Evolutionary conservation across 2,329 filamentous ascomycete genomes (phyloP).

Genomic region (Ascochyta pisi): DNA sequence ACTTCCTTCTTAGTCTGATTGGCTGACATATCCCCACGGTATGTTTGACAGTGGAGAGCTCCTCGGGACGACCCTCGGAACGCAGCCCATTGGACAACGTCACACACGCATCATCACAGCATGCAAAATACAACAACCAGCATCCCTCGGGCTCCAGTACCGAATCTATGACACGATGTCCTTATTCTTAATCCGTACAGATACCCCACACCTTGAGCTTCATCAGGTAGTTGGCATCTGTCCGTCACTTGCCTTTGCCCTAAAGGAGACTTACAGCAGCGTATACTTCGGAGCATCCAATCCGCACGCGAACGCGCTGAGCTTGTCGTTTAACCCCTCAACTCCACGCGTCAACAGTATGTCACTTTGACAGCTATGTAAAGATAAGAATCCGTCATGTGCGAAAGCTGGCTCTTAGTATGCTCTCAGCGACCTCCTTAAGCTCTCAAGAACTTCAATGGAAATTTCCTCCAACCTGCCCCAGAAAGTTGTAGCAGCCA

Average conservation of each 20-base stretch:
- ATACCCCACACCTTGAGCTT: background rate
- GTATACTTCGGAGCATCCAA: too few species aligned
- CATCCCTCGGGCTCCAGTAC: background rate
- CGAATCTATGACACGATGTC: background rate
- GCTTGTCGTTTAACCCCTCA: slow-evolving; percentile 1
- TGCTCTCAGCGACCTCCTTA: slow-evolving; percentile 8
- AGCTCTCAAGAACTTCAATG: slow-evolving; percentile 16
- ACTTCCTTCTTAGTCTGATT: background rate
- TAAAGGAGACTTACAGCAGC: background rate
- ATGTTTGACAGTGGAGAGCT: background rate
- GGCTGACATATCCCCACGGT: background rate
- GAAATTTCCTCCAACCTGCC: slow-evolving; percentile 25
- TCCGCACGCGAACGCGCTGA: slow-evolving; percentile 1
- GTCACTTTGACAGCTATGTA: slow-evolving; percentile 27
- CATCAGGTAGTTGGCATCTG: background rate
- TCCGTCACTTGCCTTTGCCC: background rate
- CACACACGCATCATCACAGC: slow-evolving; percentile 15
- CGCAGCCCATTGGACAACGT: slow-evolving; percentile 11
- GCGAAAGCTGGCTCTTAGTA: slow-evolving; percentile 13
- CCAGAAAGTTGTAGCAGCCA: slow-evolving; percentile 25
- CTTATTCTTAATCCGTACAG: background rate
- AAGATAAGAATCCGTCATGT: background rate
- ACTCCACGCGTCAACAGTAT: slow-evolving; percentile 25
- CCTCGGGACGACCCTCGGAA: background rate
- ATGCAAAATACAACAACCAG: slow-evolving; percentile 1